Base-by-base conservation (phyloP, 768 basidiomycete species). In the Hemileccinum rubropunctum region DNA sequence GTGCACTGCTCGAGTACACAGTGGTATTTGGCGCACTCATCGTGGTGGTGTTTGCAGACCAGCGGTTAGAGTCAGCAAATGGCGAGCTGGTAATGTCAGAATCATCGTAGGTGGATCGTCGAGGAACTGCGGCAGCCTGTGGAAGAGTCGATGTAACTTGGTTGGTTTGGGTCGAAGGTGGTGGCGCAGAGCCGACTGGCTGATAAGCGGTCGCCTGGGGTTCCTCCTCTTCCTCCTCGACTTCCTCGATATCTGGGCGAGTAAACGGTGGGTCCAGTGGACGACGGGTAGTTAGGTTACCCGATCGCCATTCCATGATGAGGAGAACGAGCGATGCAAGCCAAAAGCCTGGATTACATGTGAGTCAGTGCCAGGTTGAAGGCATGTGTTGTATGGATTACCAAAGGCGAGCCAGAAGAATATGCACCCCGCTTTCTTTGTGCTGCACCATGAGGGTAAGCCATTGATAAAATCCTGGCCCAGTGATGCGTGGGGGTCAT, bases 331-430 rank as follows among this genome's bases (percentile, higher is more conserved):
- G 62, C 0, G 90, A 84, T 7, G 78, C 84, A 3, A 70, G 71
- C 93, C 93, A 95, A 64, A 83, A 87, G 14, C 72, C 91, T 92
- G 39, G 32, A 39, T 44, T 12, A 32, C 46, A 56, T 23, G 32
- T 40, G 44, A 51, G 44, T 62, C 27, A 56, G 48, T 14, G 34
- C 13, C 45, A 28, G 23, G 17, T 17, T 41, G 9, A 14, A 32
- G 43, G 6, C 18, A 20, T 26, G 11, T 20, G 17, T 8, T n/a
- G 41, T 18, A n/a, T 28, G 15, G 8, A 3, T 41, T 57, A 90
- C 91, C 76, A 47, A 91, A 89, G 1, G 81, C 74, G 9, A 92
- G 66, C 94, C 93, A 95, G 65, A 94, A 86, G 70, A 98, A 97
- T 40, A 95, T 81, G 5, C 82, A 82, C 0, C 81, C 90, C 2